Base-by-base conservation (phyloP, 106 monocot species). In the Dendrobium catenatum region DNA sequence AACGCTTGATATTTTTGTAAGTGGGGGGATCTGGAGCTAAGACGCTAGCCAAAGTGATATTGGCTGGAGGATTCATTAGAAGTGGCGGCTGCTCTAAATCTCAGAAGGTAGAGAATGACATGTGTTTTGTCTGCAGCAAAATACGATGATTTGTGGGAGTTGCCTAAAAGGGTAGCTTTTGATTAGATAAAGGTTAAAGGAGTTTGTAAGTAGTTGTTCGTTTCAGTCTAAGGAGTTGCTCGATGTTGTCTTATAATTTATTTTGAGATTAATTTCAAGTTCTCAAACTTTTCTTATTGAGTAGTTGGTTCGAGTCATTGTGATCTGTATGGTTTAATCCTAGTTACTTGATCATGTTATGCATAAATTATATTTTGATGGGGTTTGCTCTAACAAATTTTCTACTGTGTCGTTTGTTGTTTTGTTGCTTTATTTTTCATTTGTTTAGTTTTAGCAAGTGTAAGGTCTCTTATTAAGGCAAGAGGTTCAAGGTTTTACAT, bases 191-290 rank as follows among this genome's bases (percentile, higher is more conserved):
- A n/a, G n/a, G n/a, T n/a, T n/a, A n/a, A n/a, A n/a, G n/a, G n/a
- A n/a, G n/a, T n/a, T n/a, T n/a, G n/a, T n/a, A n/a, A n/a, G n/a
- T n/a, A n/a, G n/a, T n/a, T n/a, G n/a, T n/a, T n/a, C n/a, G n/a
- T n/a, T n/a, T n/a, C n/a, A n/a, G n/a, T n/a, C n/a, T n/a, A n/a
- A n/a, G n/a, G n/a, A 91, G 86, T 74, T 98, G 61, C 84, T 95
- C 47, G 91, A 95, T 83, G 84, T 81, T 54, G n/a, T n/a, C 85
- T 98, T 40, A 85, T 79, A 68, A 77, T 91, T 59, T 98, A 94
- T 85, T 78, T 97, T 84, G 96, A n/a, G n/a, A n/a, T n/a, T 94
- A 90, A 81, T 78, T 64, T 10, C 19, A 42, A 72, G 29, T 72
- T 72, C 74, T 44, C 42, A n/a, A 41, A 42, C 41, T 5, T 43